Percentiles rank a stretch among this genome's conserved stretches.
phyloP scores from a whole-genome alignment of 139 green algal genomes.

The Picochlorum sp. region DNA sequence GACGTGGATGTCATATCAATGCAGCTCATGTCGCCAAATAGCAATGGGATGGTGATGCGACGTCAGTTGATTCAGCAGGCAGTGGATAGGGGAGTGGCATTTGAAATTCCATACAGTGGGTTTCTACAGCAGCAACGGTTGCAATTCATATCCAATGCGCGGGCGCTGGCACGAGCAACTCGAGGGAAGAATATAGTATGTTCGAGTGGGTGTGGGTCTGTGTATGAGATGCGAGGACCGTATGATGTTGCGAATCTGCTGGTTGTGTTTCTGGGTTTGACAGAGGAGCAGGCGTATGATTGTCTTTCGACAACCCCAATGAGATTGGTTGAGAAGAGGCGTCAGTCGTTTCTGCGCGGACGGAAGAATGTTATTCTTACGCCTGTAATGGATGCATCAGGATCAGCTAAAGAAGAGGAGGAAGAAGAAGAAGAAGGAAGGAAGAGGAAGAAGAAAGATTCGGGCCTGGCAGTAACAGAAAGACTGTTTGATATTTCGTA shows the following conservation, averaged over 20 bases:
- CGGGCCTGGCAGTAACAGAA: too few relatives aligned
- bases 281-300: slow-evolving; percentile 34
- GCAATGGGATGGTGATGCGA: slow-evolving; percentile 35
- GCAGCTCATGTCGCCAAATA: slow-evolving; percentile 35
- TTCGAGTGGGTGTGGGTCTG: slow-evolving; percentile 40
- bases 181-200: slow-evolving; percentile 44
- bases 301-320: slow-evolving; percentile 7
- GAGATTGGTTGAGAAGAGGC: not conserved
- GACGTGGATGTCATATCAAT: slow-evolving; percentile 54
- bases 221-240: slow-evolving; percentile 47
- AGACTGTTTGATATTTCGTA: too few relatives aligned
- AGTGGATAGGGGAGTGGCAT: slow-evolving; percentile 42
- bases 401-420: too few relatives aligned
- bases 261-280: slow-evolving; percentile 45
- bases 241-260: slow-evolving; percentile 50
- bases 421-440: too few relatives aligned
- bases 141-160: slow-evolving; percentile 46
- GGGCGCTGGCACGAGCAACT: slow-evolving; percentile 35
- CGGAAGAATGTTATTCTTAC: too few relatives aligned
- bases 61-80: slow-evolving; percentile 29
- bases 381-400: too few relatives aligned
- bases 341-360: too few relatives aligned
- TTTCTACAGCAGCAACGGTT: slow-evolving; percentile 26
- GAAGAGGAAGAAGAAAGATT: too few relatives aligned
- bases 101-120: slow-evolving; percentile 47